phyloP scores from a whole-genome alignment of 257 asterid genomes.

The Phtheirospermum japonicum region DNA sequence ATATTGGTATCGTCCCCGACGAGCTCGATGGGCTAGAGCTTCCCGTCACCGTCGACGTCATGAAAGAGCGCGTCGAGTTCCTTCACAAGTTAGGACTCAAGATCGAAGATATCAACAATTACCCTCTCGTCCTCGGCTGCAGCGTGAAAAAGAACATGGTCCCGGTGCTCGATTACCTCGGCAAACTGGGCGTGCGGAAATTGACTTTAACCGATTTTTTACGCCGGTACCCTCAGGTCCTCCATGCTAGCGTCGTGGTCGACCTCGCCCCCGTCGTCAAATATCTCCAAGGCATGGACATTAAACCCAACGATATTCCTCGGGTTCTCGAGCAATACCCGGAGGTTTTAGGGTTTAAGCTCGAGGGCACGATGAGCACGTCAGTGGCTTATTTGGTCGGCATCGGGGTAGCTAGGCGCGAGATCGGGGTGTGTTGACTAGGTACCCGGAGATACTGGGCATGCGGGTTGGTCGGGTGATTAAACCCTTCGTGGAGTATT shows the following conservation, averaged over 20 bases:
- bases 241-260: constrained; percentile 93
- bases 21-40: constrained; percentile 97
- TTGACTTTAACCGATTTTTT: constrained; percentile 76
- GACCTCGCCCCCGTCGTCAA: constrained; percentile 92
- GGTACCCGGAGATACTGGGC: constrained; percentile 85
- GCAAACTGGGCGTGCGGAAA: constrained; percentile 81
- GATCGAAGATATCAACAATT: constrained; percentile 81
- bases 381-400: constrained; percentile 97
- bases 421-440: constrained; percentile 77
- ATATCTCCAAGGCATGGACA: constrained; percentile 96
- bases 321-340: constrained; percentile 83
- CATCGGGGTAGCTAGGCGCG: constrained; percentile 91
- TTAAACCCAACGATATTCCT: constrained; percentile 80
- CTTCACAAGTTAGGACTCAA: constrained; percentile 92
- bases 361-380: constrained; percentile 98
- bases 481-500: constrained; percentile 89
- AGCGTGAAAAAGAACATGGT: constrained; percentile 97
- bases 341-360: constrained; percentile 87
- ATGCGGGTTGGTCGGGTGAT: constrained; percentile 95
- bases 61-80: constrained; percentile 87
- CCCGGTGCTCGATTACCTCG: constrained; percentile 94
- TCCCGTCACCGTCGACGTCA: constrained; percentile 90
- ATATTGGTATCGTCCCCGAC: constrained; percentile 71
- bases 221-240: constrained; percentile 89
- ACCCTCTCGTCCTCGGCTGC: constrained; percentile 97